Evolutionary conservation across 1,284 basidiomycete species (phyloP).

Genomic region (Cryptococcus jaspeensis): DNA sequence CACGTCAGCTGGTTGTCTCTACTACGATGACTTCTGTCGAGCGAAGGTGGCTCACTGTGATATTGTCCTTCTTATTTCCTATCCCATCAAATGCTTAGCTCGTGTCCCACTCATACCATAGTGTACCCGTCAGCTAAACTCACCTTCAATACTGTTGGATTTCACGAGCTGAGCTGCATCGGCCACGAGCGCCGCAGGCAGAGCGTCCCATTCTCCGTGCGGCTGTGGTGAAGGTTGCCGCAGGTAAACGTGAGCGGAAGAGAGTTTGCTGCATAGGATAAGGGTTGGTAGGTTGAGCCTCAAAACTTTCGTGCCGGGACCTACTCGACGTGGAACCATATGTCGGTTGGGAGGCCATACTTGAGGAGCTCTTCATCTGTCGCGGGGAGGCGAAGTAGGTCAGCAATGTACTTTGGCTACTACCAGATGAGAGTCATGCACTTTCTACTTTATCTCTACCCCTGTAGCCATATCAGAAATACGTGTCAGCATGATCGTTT

Average conservation of each 20-base stretch:
- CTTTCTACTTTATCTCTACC: constrained; percentile 96
- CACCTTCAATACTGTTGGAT: constrained; percentile 95
- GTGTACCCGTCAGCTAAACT: constrained; percentile 14
- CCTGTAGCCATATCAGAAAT: constrained; percentile 40
- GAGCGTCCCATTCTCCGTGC: constrained; percentile 69
- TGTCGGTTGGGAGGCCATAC: constrained; percentile 66
- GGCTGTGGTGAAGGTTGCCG: constrained; percentile 74
- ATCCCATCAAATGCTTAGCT: background rate
- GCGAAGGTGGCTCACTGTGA: constrained; percentile 56
- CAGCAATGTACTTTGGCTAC: background rate
- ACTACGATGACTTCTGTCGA: background rate
- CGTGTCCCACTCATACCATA: background rate
- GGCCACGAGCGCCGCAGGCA: constrained; percentile 73
- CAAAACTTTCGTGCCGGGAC: constrained; percentile 9
- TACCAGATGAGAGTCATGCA: constrained; percentile 51
- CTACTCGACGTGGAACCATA: constrained; percentile 61
- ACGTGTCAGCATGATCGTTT: background rate
- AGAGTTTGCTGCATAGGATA: constrained; percentile 80
- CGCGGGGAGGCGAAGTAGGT: constrained; percentile 1
- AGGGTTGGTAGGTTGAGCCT: background rate
- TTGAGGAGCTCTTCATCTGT: constrained; percentile 90
- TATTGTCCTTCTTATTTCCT: constrained; percentile 95
- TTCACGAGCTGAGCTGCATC: constrained; percentile 96
- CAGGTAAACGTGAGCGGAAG: constrained; percentile 91
- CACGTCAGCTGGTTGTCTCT: background rate